Percentiles rank a stretch among this genome's conserved stretches.
Conservation (phyloP, 108 stramenopile species). For the Chaetoceros tenuissimus region DNA sequence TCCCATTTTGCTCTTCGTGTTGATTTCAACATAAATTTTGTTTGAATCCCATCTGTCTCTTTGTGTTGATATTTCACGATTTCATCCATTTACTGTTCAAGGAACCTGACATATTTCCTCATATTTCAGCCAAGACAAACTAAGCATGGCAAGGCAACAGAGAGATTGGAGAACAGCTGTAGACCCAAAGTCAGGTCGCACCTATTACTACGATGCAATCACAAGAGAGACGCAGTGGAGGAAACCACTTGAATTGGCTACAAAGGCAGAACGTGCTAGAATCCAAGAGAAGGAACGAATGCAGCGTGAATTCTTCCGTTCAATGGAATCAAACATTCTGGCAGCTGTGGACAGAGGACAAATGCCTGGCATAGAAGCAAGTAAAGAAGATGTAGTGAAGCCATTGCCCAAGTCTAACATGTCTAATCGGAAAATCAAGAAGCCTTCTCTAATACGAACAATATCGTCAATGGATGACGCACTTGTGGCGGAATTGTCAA, state of each 20-base stretch:
- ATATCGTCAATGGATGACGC: slow-evolving; percentile 59
- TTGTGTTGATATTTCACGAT: too few relatives aligned
- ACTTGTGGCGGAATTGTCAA: slow-evolving; percentile 30
- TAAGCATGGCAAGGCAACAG: background rate
- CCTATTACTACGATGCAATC: slow-evolving; percentile 87
- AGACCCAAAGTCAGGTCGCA: slow-evolving; percentile 63
- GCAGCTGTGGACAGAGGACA: slow-evolving; percentile 22
- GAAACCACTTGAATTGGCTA: slow-evolving; percentile 74
- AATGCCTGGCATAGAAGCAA: slow-evolving; percentile 12
- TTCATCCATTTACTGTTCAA: too few relatives aligned
- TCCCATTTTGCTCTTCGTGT: too few relatives aligned
- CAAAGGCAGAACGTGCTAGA: slow-evolving; percentile 39
- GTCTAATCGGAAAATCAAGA: background rate
- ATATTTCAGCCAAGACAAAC: too few relatives aligned
- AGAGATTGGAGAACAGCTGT: slow-evolving; percentile 56
- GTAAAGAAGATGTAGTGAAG: background rate
- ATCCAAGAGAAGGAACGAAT: slow-evolving; percentile 63
- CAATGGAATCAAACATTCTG: slow-evolving; percentile 83
- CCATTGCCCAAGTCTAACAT: background rate
- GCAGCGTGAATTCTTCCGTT: slow-evolving; percentile 77
- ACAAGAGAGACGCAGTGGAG: slow-evolving; percentile 94
- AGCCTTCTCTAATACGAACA: slow-evolving; percentile 35
- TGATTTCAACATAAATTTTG: too few relatives aligned
- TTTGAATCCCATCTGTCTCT: too few relatives aligned
- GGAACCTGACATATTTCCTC: too few relatives aligned